These are phyloP conservation scores for Austropuccinia psidii DNA, from an alignment of 1,284 basidiomycete genomes.

Conservation along the genomic window DNA sequence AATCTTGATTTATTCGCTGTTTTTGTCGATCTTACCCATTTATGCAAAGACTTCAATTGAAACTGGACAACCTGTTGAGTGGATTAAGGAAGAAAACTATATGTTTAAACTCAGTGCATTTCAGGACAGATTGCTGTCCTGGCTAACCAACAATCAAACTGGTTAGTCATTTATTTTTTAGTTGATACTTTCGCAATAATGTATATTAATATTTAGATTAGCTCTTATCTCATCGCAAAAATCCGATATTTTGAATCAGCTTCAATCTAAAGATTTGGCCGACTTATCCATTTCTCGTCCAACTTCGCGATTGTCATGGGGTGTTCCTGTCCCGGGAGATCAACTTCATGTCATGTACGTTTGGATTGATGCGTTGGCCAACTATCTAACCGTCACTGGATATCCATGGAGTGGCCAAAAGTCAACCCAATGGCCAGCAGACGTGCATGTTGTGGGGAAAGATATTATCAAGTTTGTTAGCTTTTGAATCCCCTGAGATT, in stretches of 20 bases:
- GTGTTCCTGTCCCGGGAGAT: conserved; percentile 46
- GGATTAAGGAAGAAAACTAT: conserved; percentile 47
- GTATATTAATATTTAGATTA: not conserved
- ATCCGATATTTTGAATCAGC: conserved; percentile 42
- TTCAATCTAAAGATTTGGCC: conserved; percentile 41
- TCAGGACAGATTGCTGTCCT: conserved; percentile 41
- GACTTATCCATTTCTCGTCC: conserved; percentile 46
- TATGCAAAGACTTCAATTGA: conserved; percentile 43
- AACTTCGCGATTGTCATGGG: conserved; percentile 44
- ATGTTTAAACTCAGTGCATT: conserved; percentile 46
- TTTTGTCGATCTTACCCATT: not conserved
- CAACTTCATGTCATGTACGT: conserved; percentile 46
- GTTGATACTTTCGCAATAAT: not conserved
- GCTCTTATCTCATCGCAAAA: conserved; percentile 38
- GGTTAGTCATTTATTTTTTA: conserved; percentile 12
- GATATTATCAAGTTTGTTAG: conserved; percentile 44
- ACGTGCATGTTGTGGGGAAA: conserved; percentile 47
- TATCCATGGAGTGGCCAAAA: conserved; percentile 41
- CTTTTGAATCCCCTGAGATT: not conserved
- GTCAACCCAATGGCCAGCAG: conserved; percentile 44
- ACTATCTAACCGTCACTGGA: conserved; percentile 47
- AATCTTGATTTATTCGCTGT: not conserved
- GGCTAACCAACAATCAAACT: conserved; percentile 41
- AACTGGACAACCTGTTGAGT: conserved; percentile 46
- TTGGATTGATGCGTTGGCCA: conserved; percentile 47